A percentile compares a stretch with the other conserved stretches of the same genome.
Conservation (phyloP, 192 early-diverging fungal species). For the Gaertneriomyces sp. region DNA sequence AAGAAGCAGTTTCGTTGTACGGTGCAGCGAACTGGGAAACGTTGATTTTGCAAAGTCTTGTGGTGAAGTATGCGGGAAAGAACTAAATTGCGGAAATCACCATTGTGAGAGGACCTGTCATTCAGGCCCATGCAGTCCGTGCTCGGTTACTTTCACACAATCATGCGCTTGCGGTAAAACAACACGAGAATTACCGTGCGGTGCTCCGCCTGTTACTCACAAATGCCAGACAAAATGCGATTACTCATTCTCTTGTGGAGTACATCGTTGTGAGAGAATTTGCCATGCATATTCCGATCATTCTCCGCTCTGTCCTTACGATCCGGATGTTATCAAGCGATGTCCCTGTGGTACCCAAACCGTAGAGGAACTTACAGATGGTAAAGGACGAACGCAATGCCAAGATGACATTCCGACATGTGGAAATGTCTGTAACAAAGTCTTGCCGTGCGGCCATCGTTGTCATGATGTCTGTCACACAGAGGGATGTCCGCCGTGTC, state of each 20-base stretch:
- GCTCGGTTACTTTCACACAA: conserved; percentile 32
- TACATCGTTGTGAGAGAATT: conserved; percentile 33
- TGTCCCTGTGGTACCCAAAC: conserved; percentile 39
- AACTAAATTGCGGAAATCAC: conserved; percentile 79
- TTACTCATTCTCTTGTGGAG: conserved; percentile 34
- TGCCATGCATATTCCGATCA: conserved; percentile 35
- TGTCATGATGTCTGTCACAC: conserved; percentile 38
- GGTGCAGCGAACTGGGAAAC: conserved; percentile 74
- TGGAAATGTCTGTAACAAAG: conserved; percentile 34
- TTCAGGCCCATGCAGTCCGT: conserved; percentile 69
- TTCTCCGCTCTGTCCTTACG: conserved; percentile 39
- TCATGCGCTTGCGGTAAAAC: conserved; percentile 40
- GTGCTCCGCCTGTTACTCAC: conserved; percentile 8
- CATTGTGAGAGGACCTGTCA: conserved; percentile 75
- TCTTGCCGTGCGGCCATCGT: conserved; percentile 40
- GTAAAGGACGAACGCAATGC: conserved; percentile 28
- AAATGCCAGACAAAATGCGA: conserved; percentile 35
- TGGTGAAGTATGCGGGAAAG: conserved; percentile 65
- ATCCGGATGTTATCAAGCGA: conserved; percentile 31
- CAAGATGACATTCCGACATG: conserved; percentile 39
- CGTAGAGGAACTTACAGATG: conserved; percentile 19
- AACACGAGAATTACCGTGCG: conserved; percentile 29
- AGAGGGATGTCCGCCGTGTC: conserved; percentile 40
- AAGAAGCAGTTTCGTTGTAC: conserved; percentile 56
- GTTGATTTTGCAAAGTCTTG: conserved; percentile 67